phyloP scores from a whole-genome alignment of 495 filamentous ascomycete species.

The Neurospora sp. region DNA sequence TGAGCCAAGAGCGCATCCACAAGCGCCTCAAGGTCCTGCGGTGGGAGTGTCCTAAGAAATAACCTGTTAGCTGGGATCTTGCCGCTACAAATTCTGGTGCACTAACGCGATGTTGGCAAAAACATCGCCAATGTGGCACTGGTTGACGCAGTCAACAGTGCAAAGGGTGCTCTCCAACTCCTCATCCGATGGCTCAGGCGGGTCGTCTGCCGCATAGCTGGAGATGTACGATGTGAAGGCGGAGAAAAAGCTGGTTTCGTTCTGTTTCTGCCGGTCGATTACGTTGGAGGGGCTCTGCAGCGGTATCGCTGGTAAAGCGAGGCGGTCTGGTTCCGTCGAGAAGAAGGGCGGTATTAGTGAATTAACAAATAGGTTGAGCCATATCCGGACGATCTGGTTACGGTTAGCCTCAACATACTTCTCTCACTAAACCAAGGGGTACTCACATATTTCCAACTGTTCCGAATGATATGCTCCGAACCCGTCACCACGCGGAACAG shows the following conservation, averaged over 20 bases:
- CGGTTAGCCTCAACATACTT: conserved; percentile 8
- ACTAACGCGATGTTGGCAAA: conserved; percentile 61
- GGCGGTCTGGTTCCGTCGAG: conserved; percentile 52
- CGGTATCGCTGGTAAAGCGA: conserved; percentile 76
- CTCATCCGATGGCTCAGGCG: conserved; percentile 93
- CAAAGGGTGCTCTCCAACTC: conserved; percentile 92
- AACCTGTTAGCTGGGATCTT: neutral
- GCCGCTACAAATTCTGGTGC: neutral
- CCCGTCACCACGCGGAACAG: conserved; percentile 81
- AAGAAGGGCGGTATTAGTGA: conserved; percentile 84
- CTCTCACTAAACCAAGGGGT: neutral
- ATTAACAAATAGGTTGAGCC: conserved; percentile 94
- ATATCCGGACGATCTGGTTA: conserved; percentile 70
- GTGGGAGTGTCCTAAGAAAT: conserved; percentile 47
- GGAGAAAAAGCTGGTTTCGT: conserved; percentile 78
- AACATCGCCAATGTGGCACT: conserved; percentile 75
- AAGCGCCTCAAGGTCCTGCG: conserved; percentile 53
- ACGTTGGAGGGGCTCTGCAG: conserved; percentile 86
- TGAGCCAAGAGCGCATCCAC: conserved; percentile 68
- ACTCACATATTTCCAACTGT: conserved; percentile 79
- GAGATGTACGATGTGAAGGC: conserved; percentile 93
- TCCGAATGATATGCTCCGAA: conserved; percentile 64
- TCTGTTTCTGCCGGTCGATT: conserved; percentile 74
- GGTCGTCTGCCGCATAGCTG: conserved; percentile 97
- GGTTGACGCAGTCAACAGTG: conserved; percentile 88